Conservation (phyloP, 768 basidiomycete genomes). For the Lactifluus rugatus region DNA sequence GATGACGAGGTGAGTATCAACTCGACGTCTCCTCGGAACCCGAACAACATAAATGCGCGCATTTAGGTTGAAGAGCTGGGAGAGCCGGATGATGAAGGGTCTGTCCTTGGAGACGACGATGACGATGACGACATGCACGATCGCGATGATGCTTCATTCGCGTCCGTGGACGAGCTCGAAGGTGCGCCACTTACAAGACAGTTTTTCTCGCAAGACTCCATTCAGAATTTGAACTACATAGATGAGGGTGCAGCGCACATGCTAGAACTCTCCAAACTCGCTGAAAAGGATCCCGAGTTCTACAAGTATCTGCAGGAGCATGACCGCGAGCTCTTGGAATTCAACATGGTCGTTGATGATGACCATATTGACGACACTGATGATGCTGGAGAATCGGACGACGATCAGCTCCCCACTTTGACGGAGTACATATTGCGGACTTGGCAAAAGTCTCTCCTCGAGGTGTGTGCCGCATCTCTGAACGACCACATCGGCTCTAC, state of each 20-base stretch:
- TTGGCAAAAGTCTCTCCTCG: conserved; percentile 86
- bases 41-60: not conserved
- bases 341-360: conserved; percentile 36
- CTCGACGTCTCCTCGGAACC: not conserved
- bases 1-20: conserved; percentile 37
- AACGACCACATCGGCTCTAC: not conserved
- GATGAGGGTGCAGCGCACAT: conserved; percentile 71
- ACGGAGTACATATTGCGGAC: conserved; percentile 59
- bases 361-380: conserved; percentile 30
- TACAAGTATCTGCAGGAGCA: conserved; percentile 97
- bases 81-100: conserved; percentile 31
- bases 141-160: conserved; percentile 60
- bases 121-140: conserved; percentile 34
- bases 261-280: conserved; percentile 75
- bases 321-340: conserved; percentile 83
- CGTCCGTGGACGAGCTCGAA: conserved; percentile 71
- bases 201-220: not conserved
- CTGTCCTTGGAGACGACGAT: conserved; percentile 29
- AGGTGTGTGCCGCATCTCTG: conserved; percentile 37
- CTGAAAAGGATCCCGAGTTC: conserved; percentile 97
- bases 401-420: conserved; percentile 41
- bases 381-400: conserved; percentile 39
- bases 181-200: conserved; percentile 28
- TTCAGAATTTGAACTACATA: conserved; percentile 22
- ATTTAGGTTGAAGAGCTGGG: conserved; percentile 24